Conservation (phyloP, 305 asterid genomes). For the Solanum aculeatissimum region DNA sequence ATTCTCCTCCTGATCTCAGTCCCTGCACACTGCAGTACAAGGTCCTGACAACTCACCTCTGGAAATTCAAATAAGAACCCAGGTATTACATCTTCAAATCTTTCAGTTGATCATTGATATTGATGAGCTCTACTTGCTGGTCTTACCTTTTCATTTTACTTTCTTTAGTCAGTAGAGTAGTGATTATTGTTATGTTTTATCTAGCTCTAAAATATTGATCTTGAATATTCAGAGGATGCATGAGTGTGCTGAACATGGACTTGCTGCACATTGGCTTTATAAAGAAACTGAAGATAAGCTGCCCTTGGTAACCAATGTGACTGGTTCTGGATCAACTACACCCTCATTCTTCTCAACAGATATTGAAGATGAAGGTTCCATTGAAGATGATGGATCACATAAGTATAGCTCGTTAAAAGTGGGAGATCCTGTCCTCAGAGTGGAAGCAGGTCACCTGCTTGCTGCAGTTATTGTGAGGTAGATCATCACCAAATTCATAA, state of each 20-base stretch:
- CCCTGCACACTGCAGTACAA: constrained; percentile 92
- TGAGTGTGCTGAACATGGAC: constrained; percentile 94
- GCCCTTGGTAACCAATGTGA: constrained; percentile 34
- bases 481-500: constrained; percentile 5
- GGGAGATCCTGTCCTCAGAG: constrained; percentile 98
- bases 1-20: constrained; percentile 38
- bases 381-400: constrained; percentile 28
- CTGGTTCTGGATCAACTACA: constrained; percentile 31
- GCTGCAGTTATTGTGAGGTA: constrained; percentile 93
- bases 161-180: not conserved
- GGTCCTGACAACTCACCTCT: constrained; percentile 83
- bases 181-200: not conserved
- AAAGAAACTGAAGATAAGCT: constrained; percentile 66
- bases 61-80: constrained; percentile 97
- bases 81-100: constrained; percentile 29
- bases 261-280: constrained; percentile 98
- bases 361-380: constrained; percentile 44
- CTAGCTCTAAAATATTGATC: constrained; percentile 1
- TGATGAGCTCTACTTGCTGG: not conserved
- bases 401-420: constrained; percentile 65
- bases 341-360: constrained; percentile 44
- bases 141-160: not conserved
- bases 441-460: constrained; percentile 88
- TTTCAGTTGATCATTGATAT: not conserved
- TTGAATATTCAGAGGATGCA: constrained; percentile 67